Percentiles rank a stretch among this genome's conserved stretches.
Conservation (phyloP, 2,329 filamentous ascomycete genomes). For the Aspergillus phoenicis region DNA sequence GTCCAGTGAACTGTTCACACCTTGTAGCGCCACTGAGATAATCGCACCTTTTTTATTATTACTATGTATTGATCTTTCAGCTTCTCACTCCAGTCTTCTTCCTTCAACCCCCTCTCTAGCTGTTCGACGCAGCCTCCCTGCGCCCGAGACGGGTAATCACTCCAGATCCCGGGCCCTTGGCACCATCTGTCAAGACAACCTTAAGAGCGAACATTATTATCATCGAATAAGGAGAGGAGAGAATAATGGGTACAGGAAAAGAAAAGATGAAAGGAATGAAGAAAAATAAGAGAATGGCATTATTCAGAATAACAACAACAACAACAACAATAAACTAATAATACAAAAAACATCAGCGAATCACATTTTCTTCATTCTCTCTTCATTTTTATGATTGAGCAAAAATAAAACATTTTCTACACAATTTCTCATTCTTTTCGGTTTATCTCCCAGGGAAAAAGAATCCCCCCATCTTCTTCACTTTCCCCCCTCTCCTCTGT, state of each 20-base stretch:
- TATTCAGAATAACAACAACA: too few relatives aligned
- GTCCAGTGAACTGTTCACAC: slow-evolving; percentile 12
- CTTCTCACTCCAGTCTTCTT: not conserved
- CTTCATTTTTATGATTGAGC: too few relatives aligned
- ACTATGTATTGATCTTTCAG: not conserved
- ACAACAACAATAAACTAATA: too few relatives aligned
- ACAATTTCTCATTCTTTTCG: too few relatives aligned
- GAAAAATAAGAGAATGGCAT: too few relatives aligned
- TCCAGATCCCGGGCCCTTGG: slow-evolving; percentile 24
- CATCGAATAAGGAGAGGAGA: not conserved
- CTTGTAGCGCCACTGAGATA: slow-evolving; percentile 10
- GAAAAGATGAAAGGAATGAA: not conserved
- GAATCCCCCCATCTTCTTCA: not conserved
- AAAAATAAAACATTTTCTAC: too few relatives aligned
- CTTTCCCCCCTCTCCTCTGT: slow-evolving; percentile 6
- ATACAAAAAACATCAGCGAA: too few relatives aligned
- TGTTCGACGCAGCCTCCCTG: not conserved
- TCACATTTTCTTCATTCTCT: too few relatives aligned
- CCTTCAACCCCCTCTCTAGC: not conserved
- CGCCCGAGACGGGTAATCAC: slow-evolving; percentile 16
- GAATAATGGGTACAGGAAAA: slow-evolving; percentile 1
- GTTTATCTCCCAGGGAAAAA: too few relatives aligned
- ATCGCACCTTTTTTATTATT: not conserved
- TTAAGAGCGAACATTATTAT: slow-evolving; percentile 20
- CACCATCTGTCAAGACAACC: slow-evolving; percentile 33